A percentile compares a stretch with the other conserved stretches of the same genome.
Conservation (phyloP, 23 red algal genomes). For the Gracilariopsis chorda region DNA sequence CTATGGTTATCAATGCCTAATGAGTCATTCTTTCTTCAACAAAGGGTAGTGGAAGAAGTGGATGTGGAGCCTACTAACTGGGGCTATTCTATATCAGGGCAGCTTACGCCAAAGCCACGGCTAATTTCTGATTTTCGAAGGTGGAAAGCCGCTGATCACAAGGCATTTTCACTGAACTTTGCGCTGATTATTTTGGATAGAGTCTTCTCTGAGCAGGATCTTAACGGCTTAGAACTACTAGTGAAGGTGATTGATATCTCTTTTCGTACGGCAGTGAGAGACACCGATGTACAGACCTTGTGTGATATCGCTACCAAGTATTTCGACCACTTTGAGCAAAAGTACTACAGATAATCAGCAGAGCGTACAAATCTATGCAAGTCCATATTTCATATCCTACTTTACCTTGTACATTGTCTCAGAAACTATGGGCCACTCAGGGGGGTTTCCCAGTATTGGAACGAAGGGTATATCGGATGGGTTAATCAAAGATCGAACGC, state of each 20-base stretch:
- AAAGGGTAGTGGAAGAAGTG: not conserved
- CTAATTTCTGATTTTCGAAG: not conserved
- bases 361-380: not conserved
- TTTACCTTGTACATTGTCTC: not conserved
- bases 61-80: not conserved
- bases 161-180: not conserved
- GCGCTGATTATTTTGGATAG: not conserved
- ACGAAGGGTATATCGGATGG: slow-evolving; percentile 15
- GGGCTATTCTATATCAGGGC: not conserved
- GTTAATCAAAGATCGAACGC: not conserved
- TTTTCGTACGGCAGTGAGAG: not conserved
- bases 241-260: not conserved
- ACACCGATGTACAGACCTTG: not conserved
- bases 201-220: not conserved
- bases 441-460: not conserved
- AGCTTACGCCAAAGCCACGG: not conserved
- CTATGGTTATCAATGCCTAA: too few relatives aligned
- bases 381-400: not conserved
- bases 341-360: not conserved
- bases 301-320: not conserved
- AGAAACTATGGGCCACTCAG: not conserved
- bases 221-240: not conserved
- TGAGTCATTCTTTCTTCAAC: not conserved
- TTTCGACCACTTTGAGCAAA: not conserved
- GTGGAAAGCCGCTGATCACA: slow-evolving; percentile 23